A percentile compares a stretch with the other conserved stretches of the same genome.
These are phyloP conservation scores for Diaporthe sp. DNA, from an alignment of 2,329 filamentous ascomycete species.

Conservation along the genomic window DNA sequence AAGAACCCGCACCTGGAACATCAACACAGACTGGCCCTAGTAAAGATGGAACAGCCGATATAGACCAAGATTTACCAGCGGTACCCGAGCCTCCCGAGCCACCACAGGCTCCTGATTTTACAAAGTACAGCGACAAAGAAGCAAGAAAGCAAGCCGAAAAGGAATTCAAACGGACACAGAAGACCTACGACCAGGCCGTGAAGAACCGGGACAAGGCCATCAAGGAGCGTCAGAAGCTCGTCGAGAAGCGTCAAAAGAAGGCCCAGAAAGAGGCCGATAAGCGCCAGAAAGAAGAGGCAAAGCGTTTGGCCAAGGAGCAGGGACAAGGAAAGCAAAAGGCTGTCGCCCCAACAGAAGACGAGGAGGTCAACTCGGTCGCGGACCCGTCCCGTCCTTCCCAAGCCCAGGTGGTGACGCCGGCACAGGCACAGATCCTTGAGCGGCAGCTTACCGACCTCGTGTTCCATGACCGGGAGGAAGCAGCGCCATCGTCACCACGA, in stretches of 20 bases:
- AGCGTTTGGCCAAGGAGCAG: conserved; percentile 47
- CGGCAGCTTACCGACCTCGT: conserved; percentile 40
- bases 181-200: conserved; percentile 75
- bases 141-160: conserved; percentile 78
- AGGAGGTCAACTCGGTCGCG: not conserved
- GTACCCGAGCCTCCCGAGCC: conserved; percentile 66
- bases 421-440: conserved; percentile 36
- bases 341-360: not conserved
- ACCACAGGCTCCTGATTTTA: conserved; percentile 69
- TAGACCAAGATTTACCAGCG: conserved; percentile 53
- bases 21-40: conserved; percentile 9
- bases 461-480: conserved; percentile 27
- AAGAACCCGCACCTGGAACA: conserved; percentile 1
- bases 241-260: conserved; percentile 67
- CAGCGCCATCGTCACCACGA: conserved; percentile 4
- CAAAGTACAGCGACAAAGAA: conserved; percentile 73
- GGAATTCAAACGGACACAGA: conserved; percentile 73
- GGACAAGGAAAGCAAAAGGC: conserved; percentile 36
- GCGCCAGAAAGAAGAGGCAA: conserved; percentile 40
- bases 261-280: conserved; percentile 54
- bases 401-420: conserved; percentile 30
- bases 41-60: conserved; percentile 41
- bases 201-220: conserved; percentile 77
- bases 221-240: conserved; percentile 72
- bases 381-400: conserved; percentile 10